phyloP scores from a whole-genome alignment of 495 filamentous ascomycete species.

The Podospora bellae-mahoneyi region DNA sequence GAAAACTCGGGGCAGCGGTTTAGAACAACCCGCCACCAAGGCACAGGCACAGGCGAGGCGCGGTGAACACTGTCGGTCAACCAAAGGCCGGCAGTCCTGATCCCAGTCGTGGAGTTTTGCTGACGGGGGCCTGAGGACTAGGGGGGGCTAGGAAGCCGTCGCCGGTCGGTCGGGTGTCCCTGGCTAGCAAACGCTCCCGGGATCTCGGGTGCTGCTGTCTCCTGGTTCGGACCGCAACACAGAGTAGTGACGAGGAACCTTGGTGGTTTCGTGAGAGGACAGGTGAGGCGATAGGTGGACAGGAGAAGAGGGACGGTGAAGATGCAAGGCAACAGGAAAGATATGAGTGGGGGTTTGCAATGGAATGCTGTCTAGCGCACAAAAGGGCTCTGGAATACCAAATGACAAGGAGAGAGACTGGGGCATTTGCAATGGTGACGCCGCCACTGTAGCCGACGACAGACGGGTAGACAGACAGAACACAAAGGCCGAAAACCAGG shows the following conservation, averaged over 20 bases:
- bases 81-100: slow-evolving; percentile 18
- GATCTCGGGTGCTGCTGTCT: slow-evolving; percentile 7
- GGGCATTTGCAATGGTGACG: slow-evolving; percentile 2
- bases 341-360: not conserved
- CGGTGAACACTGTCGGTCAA: slow-evolving; percentile 16
- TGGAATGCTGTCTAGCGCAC: slow-evolving; percentile 7
- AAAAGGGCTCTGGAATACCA: not conserved
- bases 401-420: slow-evolving; percentile 1
- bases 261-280: not conserved
- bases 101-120: slow-evolving; percentile 19
- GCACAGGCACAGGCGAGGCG: slow-evolving; percentile 25
- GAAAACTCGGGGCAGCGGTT: slow-evolving; percentile 12
- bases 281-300: not conserved
- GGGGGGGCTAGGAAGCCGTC: slow-evolving; percentile 3
- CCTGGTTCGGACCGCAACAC: not conserved
- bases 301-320: not conserved
- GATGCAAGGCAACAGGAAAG: not conserved
- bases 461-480: not conserved
- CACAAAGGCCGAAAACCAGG: not conserved
- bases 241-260: not conserved
- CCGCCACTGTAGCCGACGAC: not conserved
- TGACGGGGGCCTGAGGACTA: slow-evolving; percentile 25
- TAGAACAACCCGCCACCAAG: slow-evolving; percentile 25
- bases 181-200: slow-evolving; percentile 8
- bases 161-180: slow-evolving; percentile 11